Conservation (phyloP, 1,139 yeast genomes). For the Diutina rugosa region DNA sequence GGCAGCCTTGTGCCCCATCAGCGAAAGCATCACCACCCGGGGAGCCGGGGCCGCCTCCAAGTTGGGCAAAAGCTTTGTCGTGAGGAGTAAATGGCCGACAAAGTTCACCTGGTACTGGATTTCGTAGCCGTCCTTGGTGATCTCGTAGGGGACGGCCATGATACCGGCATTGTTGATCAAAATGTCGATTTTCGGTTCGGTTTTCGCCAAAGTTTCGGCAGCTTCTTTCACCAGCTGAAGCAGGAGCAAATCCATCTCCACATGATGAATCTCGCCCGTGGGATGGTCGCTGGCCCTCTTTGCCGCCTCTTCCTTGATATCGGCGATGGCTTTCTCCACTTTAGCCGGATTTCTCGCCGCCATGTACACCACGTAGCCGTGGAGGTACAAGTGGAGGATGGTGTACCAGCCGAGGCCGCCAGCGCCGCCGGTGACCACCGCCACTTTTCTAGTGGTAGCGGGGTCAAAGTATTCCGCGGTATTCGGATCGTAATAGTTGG, state of each 20-base stretch:
- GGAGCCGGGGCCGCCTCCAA: constrained; percentile 16
- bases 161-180: constrained; percentile 31
- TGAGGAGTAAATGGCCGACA: constrained; percentile 21
- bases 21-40: constrained; percentile 19
- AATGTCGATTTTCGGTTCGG: constrained; percentile 18
- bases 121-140: constrained; percentile 25
- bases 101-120: constrained; percentile 30
- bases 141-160: constrained; percentile 24
- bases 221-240: constrained; percentile 18
- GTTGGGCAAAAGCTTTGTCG: constrained; percentile 17
- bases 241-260: constrained; percentile 21
- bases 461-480: constrained; percentile 28
- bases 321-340: constrained; percentile 49
- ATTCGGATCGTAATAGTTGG: constrained; percentile 12
- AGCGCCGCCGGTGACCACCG: constrained; percentile 69
- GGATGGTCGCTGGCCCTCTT: constrained; percentile 15
- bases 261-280: constrained; percentile 16
- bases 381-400: constrained; percentile 60
- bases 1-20: constrained; percentile 20
- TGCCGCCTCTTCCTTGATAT: constrained; percentile 40
- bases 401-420: constrained; percentile 75
- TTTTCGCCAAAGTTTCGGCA: constrained; percentile 12
- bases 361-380: constrained; percentile 64
- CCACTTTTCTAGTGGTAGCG: constrained; percentile 36
- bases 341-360: constrained; percentile 55